phyloP scores from a whole-genome alignment of 768 basidiomycete genomes.

The Naganishia vishniacii region DNA sequence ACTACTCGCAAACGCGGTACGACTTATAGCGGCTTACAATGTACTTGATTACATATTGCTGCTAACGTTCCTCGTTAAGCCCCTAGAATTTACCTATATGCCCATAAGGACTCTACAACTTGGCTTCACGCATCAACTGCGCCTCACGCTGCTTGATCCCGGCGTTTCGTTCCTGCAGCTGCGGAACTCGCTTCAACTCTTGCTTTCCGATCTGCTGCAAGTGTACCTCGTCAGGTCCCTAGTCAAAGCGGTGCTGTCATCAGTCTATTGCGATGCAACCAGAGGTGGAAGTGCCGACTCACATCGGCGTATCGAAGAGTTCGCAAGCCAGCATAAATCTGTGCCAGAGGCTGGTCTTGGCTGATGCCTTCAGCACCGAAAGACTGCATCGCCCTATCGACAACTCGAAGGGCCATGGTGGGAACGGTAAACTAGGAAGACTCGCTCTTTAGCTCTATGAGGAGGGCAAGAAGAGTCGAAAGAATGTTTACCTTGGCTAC shows the following conservation, averaged over 20 bases:
- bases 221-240: conserved; percentile 63
- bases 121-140: conserved; percentile 26
- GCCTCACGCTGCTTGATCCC: conserved; percentile 31
- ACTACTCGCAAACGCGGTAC: too few species aligned
- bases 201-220: conserved; percentile 89
- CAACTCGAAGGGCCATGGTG: conserved; percentile 74
- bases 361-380: conserved; percentile 94
- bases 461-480: not conserved
- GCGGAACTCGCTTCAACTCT: conserved; percentile 73
- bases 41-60: too few species aligned
- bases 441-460: not conserved
- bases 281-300: conserved; percentile 17
- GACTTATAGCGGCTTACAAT: too few species aligned
- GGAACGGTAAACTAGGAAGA: conserved; percentile 81
- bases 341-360: conserved; percentile 79
- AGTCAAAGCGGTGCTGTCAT: not conserved
- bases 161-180: conserved; percentile 46
- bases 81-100: too few species aligned
- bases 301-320: conserved; percentile 64
- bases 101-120: conserved; percentile 25
- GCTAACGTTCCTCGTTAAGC: too few species aligned
- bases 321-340: conserved; percentile 69
- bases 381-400: conserved; percentile 93
- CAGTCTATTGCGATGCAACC: not conserved
- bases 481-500: conserved; percentile 76